Evolutionary conservation across 23 red algal genomes (phyloP), one percentile per base, ranked within the genome.

Genomic region (Gracilariopsis chorda): DNA sequence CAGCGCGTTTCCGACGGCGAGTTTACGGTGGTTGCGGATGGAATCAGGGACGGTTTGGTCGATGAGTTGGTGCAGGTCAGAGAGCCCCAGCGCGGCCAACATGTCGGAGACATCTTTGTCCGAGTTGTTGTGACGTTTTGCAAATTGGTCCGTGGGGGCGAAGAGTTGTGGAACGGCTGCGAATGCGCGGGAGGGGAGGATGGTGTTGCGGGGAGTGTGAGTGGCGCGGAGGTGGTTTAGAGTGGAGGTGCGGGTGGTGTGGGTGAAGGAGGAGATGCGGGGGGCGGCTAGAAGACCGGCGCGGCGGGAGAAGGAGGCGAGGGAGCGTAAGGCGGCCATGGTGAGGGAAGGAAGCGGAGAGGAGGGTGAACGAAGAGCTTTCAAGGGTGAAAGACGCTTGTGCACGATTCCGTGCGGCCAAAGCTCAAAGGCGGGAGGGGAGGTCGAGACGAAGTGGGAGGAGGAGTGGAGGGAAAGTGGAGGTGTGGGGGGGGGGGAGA

Each of bases 111-210:
- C 64, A 34, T 95, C 86, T 27, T 45, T 87, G 4, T 87, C 41
- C 14, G 93, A 93, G 58, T 93, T 93, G 71, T 94, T 99, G 81
- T 99, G 97, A 27, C 97, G 84, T 32, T 74, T 93, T 37, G 62
- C 87, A 77, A 99, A 99, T 28, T 55, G 37, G 65, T 99, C 97
- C 39, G 85, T 88, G 37, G 86, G 65, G 65, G 51, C 48, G 69
- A 96, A 99, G 25, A 90, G 74, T 40, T 83, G 61, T 20, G 74
- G 88, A 11, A 91, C 88, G 30, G 88, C 75, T 6, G 88, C 49
- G 88, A 82, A 80, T 30, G 88, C 28, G 58, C 85, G 85, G 12
- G 48, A 20, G 44, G 76, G 70, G n/a, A 84, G 47, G 10, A 28
- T 23, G 48, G 41, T 72, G n/a, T 73, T 47, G 23, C 51, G 11